phyloP scores from a whole-genome alignment of 306 rosid genomes.

The Glycine soja region DNA sequence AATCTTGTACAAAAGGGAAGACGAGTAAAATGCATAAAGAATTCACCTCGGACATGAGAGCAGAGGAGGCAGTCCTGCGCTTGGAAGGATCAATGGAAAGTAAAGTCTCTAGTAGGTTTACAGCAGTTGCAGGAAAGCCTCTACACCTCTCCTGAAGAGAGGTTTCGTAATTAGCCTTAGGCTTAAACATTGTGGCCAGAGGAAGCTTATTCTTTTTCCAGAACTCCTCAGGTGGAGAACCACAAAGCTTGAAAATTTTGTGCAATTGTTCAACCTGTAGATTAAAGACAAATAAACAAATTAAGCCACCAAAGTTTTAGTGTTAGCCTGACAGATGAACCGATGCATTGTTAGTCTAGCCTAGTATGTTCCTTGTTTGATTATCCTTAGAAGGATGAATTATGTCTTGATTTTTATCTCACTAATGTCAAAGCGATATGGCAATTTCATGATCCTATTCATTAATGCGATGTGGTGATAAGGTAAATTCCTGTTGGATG shows the following conservation, averaged over 20 bases:
- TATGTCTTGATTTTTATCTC: not conserved
- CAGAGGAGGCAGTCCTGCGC: constrained; percentile 96
- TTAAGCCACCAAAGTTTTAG: constrained; percentile 25
- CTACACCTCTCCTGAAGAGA: constrained; percentile 76
- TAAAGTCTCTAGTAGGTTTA: constrained; percentile 69
- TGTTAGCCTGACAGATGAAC: constrained; percentile 26
- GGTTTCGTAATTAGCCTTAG: constrained; percentile 73
- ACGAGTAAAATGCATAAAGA: constrained; percentile 8
- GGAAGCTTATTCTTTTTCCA: constrained; percentile 92
- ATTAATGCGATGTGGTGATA: not conserved
- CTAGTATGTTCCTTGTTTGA: not conserved
- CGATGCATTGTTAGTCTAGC: constrained; percentile 19
- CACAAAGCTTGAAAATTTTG: constrained; percentile 94
- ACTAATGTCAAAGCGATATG: not conserved
- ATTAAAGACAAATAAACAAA: constrained; percentile 40
- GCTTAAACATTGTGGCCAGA: constrained; percentile 91
- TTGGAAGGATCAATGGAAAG: constrained; percentile 75
- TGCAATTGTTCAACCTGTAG: constrained; percentile 93
- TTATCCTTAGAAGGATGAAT: not conserved
- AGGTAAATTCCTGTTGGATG: not conserved
- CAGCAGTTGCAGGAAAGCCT: constrained; percentile 66
- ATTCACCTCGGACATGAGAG: constrained; percentile 85
- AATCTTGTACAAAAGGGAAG: constrained; percentile 10
- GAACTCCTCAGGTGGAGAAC: constrained; percentile 88
- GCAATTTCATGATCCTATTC: constrained; percentile 2